Conservation (phyloP, 75 land plant genomes). For the Larix kaempferi region DNA sequence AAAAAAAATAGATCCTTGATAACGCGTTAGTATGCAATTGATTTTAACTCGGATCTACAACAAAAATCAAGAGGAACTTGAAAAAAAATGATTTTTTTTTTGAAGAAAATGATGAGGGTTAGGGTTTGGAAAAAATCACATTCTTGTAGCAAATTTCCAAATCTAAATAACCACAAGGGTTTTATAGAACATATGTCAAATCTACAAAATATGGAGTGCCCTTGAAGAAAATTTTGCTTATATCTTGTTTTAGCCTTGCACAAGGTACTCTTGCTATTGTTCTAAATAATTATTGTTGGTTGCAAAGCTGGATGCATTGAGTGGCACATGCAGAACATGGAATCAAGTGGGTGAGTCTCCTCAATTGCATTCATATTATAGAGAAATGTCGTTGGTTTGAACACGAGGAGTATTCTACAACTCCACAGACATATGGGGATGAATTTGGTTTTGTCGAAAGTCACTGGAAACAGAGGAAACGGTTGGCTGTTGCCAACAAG, state of each 20-base stretch:
- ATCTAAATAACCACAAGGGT: no score
- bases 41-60: no score
- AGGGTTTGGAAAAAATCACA: no score
- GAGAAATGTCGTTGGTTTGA: conserved; percentile 73
- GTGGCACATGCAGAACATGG: conserved; percentile 17
- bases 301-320: conserved; percentile 18
- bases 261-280: conserved; percentile 44
- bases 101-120: no score
- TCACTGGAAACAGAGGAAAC: conserved; percentile 51
- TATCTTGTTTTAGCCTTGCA: neutral
- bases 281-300: conserved; percentile 18
- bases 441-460: neutral
- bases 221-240: no score
- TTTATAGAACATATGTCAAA: no score
- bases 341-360: conserved; percentile 15
- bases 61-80: no score
- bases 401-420: conserved; percentile 67
- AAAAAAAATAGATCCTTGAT: no score
- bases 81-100: no score
- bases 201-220: no score
- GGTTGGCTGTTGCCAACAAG: conserved; percentile 37
- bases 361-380: conserved; percentile 81
- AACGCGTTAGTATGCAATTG: no score
- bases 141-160: no score
- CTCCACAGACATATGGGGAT: conserved; percentile 70